A percentile compares a stretch with the other conserved stretches of the same genome.
Evolutionary conservation across 1,139 yeast species (phyloP).

Genomic region (Scheffersomyces parashehatae): DNA sequence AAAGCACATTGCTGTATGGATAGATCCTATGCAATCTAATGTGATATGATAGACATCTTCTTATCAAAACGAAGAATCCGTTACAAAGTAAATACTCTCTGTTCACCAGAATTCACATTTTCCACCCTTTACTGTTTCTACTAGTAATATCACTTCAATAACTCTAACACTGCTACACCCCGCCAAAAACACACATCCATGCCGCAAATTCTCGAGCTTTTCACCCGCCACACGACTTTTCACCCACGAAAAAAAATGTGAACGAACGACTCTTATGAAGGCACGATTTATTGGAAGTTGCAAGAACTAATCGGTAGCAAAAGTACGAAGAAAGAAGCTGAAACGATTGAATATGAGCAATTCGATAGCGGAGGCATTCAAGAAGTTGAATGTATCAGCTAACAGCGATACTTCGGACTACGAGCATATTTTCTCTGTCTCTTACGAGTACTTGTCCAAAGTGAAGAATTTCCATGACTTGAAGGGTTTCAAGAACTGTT

Average conservation of each 20-base stretch:
- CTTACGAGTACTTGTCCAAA: slow-evolving; percentile 44
- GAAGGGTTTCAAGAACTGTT: slow-evolving; percentile 57
- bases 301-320: background rate
- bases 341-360: slow-evolving; percentile 29
- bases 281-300: too few species aligned
- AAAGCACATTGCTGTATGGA: too few species aligned
- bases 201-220: background rate
- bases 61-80: too few species aligned
- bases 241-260: background rate
- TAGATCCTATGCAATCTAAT: too few species aligned
- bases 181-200: background rate
- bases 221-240: background rate
- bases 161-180: too few species aligned
- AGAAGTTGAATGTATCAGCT: slow-evolving; percentile 34
- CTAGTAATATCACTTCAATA: too few species aligned
- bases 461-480: slow-evolving; percentile 46
- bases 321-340: background rate
- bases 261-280: background rate
- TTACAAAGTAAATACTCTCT: too few species aligned
- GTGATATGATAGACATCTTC: too few species aligned
- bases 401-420: slow-evolving; percentile 29
- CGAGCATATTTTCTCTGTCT: slow-evolving; percentile 40
- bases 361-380: slow-evolving; percentile 47
- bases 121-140: too few species aligned
- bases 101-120: too few species aligned